Evolutionary conservation across 2,329 filamentous ascomycete genomes (phyloP).

Genomic region (Curvularia eragrostidis): DNA sequence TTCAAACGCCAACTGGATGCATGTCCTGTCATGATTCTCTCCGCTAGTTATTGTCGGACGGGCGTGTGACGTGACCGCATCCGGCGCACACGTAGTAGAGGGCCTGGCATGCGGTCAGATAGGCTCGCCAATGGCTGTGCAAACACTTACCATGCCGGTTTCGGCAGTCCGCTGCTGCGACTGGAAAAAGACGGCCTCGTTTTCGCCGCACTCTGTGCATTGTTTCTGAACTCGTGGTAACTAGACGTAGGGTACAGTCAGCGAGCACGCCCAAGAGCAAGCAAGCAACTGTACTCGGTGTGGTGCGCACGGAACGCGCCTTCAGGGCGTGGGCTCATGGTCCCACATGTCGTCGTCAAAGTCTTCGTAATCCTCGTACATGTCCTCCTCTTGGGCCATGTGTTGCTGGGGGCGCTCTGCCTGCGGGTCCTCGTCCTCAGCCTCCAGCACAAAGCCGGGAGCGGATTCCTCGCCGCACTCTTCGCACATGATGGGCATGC

Average conservation of each 20-base stretch:
- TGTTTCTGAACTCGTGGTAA: constrained; percentile 86
- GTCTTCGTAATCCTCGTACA: constrained; percentile 29
- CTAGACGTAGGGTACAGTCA: constrained; percentile 61
- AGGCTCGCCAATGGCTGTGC: neutral
- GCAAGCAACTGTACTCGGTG: constrained; percentile 42
- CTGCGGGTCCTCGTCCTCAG: constrained; percentile 46
- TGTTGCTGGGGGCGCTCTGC: constrained; percentile 30
- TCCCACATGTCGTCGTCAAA: constrained; percentile 42
- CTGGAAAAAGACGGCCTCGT: constrained; percentile 97
- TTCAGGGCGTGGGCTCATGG: constrained; percentile 42
- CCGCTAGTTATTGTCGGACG: constrained; percentile 20
- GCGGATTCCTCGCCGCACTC: constrained; percentile 58
- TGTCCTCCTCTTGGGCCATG: constrained; percentile 15
- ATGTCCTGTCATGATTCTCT: constrained; percentile 17
- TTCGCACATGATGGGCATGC: constrained; percentile 62
- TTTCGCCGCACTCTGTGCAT: constrained; percentile 84
- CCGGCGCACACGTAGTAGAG: constrained; percentile 80
- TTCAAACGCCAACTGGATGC: constrained; percentile 45
- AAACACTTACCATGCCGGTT: constrained; percentile 86
- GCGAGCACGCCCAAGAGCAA: constrained; percentile 48
- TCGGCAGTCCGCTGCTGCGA: constrained; percentile 96
- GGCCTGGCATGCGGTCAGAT: constrained; percentile 48
- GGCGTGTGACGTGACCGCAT: constrained; percentile 83
- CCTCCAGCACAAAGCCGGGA: constrained; percentile 54
- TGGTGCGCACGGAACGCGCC: constrained; percentile 15